phyloP scores from a whole-genome alignment of 371 early-diverging fungal species.

The Rhizopus microsporus region DNA sequence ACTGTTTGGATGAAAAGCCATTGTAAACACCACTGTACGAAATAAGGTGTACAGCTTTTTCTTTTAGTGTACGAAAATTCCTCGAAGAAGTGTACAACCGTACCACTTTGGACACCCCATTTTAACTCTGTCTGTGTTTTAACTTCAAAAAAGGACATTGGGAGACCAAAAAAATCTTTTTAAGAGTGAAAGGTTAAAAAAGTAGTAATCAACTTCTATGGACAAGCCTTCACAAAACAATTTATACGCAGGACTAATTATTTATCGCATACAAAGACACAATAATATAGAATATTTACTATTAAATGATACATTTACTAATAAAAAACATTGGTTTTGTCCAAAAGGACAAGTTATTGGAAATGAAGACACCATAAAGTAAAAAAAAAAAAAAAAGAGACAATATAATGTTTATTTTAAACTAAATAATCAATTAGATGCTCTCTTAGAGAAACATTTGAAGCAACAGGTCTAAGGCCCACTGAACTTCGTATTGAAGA shows the following conservation, averaged over 20 bases:
- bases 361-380: constrained; percentile 82
- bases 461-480: constrained; percentile 73
- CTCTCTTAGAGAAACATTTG: constrained; percentile 76
- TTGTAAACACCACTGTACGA: not conserved
- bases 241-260: constrained; percentile 68
- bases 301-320: constrained; percentile 80
- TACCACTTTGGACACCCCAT: no score
- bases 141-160: no score
- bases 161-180: no score
- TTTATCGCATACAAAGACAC: constrained; percentile 70
- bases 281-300: constrained; percentile 76
- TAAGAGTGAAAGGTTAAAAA: no score
- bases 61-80: not conserved
- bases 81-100: no score
- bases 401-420: constrained; percentile 1
- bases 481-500: constrained; percentile 74
- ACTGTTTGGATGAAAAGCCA: constrained; percentile 16
- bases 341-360: constrained; percentile 83
- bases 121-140: no score
- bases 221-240: constrained; percentile 45
- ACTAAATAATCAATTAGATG: constrained; percentile 53
- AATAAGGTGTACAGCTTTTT: not conserved
- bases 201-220: constrained; percentile 22
- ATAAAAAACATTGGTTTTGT: constrained; percentile 84
- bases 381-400: no score